Base-by-base conservation (phyloP, 306 rosid species). In the Vigna unguiculata region DNA sequence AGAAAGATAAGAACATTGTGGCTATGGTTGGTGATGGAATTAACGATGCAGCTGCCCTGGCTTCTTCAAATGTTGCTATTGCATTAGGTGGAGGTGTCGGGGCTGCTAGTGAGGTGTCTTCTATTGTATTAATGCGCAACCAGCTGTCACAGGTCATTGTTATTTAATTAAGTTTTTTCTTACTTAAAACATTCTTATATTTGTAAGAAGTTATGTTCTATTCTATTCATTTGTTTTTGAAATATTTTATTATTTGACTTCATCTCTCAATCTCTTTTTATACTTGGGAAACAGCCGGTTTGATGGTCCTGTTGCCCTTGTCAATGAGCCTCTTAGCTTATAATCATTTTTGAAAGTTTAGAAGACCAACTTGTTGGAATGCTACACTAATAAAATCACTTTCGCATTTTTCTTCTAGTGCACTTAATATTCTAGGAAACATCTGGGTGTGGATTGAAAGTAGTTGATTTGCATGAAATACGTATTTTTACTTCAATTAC, bases 21-120 rank as follows among this genome's bases (percentile, higher is more conserved):
- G 98, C 97, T 38, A 94, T 94, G 98, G 98, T 91, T 83, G 97
- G 97, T 58, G 98, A 94, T 83, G 98, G 98, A 81, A 94, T 94
- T 72, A 94, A 94, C 60, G 98, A 94, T 85, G 91, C 96, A 71
- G 97, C 98, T 81, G 98, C 98, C n/a, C 83, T 94, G 81, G 98
- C 98, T 73, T 75, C 91, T 61, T 82, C 97, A 36, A 91, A 94
- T 80, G 69, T 94, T 84, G 98, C 97, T 65, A 90, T 94, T 84
- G 98, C 97, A 69, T 85, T 94, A 89, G 95, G 98, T 62, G 96
- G 93, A 69, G 95, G 97, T 82, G 98, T 91, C 41, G 98, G 98
- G 82, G 98, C 98, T 81, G 98, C 98, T 17, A 89, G 98, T 74
- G 98, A 94, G 83, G 98, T 92, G 81, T 94, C 97, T 82, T 91